Base-by-base conservation (phyloP, 208 protist genomes). In the Naegleria fowleri region DNA sequence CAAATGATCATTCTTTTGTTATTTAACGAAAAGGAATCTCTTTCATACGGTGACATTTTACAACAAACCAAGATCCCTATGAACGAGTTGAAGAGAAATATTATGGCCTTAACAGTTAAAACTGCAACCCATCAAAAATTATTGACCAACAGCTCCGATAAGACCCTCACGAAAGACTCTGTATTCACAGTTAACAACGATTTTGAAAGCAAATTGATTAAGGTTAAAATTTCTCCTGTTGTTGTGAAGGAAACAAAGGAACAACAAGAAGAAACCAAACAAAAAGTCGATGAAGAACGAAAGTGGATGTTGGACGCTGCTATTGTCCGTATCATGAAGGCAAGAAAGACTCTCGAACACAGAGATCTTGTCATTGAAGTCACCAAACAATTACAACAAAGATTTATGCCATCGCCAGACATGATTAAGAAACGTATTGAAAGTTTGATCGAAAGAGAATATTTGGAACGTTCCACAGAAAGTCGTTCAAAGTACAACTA, bases 321-420 rank as follows among this genome's bases (percentile, higher is more conserved):
- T 13, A 96, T 97, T 38, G 96, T 97, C 91, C 93, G 96, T 90
- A 95, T 97, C 39, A 97, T 97, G 96, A 97, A 97, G 90, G 90
- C 95, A 11, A 92, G 95, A 84, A 94, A 92, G 40, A 94, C 83
- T 33, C 92, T 96, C 88, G 93, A 95, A 48, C 96, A 97, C 84
- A 94, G 89, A 58, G 84, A 94, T 40, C 91, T 97, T 7, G 92
- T 97, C 40, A 89, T 93, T 33, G 95, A 97, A 90, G 95, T 96
- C 5, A 94, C 92, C 0, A 90, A 95, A 55, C 94, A 96, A 92
- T 91, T 97, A 4, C 36, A 76, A 58, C 67, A 86, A 40, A 76
- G 93, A 41, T 96, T 96, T 90, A 79, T 93, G 40, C 94, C 95
- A 52, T 94, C 94, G 79, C 96, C 95, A 33, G 85, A 94, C 16